Evolutionary conservation across 768 basidiomycete species (phyloP), one percentile per base, ranked within the genome.

Genomic region (Boletus speciosus): DNA sequence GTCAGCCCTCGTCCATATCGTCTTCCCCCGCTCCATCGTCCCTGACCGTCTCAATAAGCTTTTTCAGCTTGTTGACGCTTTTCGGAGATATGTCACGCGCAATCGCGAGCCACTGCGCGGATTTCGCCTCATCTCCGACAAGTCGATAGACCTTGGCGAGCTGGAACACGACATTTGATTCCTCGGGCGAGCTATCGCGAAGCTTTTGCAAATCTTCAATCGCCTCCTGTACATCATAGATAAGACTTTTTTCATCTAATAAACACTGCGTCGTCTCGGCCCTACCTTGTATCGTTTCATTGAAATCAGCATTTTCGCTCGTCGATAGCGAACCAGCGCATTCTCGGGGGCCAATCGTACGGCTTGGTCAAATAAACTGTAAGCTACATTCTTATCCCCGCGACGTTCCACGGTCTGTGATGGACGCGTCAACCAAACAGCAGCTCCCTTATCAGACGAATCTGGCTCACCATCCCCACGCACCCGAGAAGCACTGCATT

Each of bases 401-500:
- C 88, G 82, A 71, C 91, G 81, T 73, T 98, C 96, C 59, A 93
- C 83, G 51, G 92, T 88, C 94, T 98, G 73, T 68, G 63, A 63
- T 60, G 55, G 21, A 14, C 49, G 21, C 44, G 58, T 65, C 58
- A 60, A 36, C 32, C 40, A 46, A 42, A 59, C n/a, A 43, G 43
- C 39, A 49, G 51, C 52, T 36, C 48, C 44, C 58, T 65, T 64
- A 60, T 68, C 69, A 49, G 46, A 42, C n/a, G 34, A 42, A 59
- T 51, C 50, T 9, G 59, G 83, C 93, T 71, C 64, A 97, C 96
- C 85, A 93, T 90, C 45, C 93, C 97, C 66, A 98, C 88, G 71
- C 95, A 98, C 64, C 93, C 94, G 55, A 96, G 75, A 57, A 99
- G 78, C n/a, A 98, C 93, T 14, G 93, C 93, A 71, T 97, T 98